These are phyloP conservation scores for Nepenthes mirabilis DNA, from an alignment of 148 eudicot species.

Conservation along the genomic window DNA sequence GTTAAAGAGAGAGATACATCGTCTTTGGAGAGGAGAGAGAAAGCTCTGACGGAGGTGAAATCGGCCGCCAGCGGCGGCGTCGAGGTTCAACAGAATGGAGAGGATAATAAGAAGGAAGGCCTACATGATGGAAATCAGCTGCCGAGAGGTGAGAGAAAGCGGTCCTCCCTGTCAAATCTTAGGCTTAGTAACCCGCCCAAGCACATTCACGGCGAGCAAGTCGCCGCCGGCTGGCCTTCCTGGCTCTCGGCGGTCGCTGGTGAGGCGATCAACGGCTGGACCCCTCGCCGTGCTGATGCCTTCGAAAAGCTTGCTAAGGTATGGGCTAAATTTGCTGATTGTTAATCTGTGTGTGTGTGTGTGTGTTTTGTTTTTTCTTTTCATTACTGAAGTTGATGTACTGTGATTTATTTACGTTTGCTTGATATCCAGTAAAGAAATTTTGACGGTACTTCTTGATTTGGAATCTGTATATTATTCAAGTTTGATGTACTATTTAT, in stretches of 20 bases:
- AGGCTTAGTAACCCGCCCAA: conserved; percentile 26
- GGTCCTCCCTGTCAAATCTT: conserved; percentile 10
- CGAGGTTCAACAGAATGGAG: conserved; percentile 22
- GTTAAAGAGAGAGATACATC: conserved; percentile 20
- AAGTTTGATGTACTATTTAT: background rate
- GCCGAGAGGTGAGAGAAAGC: conserved; percentile 31
- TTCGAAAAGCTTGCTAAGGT: conserved; percentile 74
- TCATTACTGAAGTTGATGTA: background rate
- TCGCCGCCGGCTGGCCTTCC: conserved; percentile 76
- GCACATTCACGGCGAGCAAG: conserved; percentile 61
- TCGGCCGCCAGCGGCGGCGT: conserved; percentile 7
- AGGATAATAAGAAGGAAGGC: conserved; percentile 17
- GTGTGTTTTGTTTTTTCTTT: background rate
- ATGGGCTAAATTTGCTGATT: background rate
- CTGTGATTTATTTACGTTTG: conserved; percentile 4
- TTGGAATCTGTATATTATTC: background rate
- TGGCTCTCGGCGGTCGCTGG: conserved; percentile 72
- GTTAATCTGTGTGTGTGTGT: background rate
- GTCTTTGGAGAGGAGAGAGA: conserved; percentile 27
- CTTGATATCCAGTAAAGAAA: background rate
- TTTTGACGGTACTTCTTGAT: background rate
- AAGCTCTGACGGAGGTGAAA: conserved; percentile 11
- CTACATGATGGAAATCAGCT: conserved; percentile 23
- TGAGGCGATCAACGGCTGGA: conserved; percentile 74
- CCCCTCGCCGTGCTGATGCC: conserved; percentile 67